Conservation (phyloP, 352 stramenopile genomes). For the Phytophthora brassicae region DNA sequence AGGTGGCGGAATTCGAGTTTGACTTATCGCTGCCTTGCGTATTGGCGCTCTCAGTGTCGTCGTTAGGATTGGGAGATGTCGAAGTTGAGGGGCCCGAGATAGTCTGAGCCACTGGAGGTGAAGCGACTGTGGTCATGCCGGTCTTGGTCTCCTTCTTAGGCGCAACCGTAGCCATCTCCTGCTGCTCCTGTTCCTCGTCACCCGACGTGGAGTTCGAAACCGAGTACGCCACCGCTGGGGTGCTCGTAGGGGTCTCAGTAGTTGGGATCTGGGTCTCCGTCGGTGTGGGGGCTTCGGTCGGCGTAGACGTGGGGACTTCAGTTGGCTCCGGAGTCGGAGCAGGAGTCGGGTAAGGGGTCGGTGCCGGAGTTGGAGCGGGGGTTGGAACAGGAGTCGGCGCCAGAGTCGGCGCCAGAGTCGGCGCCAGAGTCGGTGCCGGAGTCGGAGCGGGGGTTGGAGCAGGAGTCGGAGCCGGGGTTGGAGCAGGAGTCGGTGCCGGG, state of each 20-base stretch:
- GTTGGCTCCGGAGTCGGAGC: conserved; percentile 7
- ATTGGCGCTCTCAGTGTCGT: conserved; percentile 14
- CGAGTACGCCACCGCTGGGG: conserved; percentile 11
- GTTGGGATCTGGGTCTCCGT: conserved; percentile 10
- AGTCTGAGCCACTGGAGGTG: conserved; percentile 1
- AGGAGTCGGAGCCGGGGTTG: neutral
- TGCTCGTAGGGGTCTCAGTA: conserved; percentile 15
- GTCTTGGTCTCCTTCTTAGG: conserved; percentile 18
- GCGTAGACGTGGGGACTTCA: neutral
- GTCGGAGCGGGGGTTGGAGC: neutral
- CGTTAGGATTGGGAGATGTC: conserved; percentile 8
- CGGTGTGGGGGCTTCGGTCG: neutral
- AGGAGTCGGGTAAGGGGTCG: neutral
- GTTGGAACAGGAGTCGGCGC: neutral
- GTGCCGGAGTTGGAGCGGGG: neutral
- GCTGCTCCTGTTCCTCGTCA: conserved; percentile 24
- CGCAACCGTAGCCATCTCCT: conserved; percentile 18
- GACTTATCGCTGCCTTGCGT: conserved; percentile 10
- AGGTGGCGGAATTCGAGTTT: conserved; percentile 8
- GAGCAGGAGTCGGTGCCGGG: neutral
- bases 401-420: conserved; percentile 3
- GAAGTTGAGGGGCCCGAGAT: conserved; percentile 16
- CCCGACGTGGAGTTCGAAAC: conserved; percentile 20
- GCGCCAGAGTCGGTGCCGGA: neutral
- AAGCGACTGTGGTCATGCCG: conserved; percentile 2